A percentile compares a stretch with the other conserved stretches of the same genome.
Conservation (phyloP, 345 rosid genomes). For the Eucalyptus pumila region DNA sequence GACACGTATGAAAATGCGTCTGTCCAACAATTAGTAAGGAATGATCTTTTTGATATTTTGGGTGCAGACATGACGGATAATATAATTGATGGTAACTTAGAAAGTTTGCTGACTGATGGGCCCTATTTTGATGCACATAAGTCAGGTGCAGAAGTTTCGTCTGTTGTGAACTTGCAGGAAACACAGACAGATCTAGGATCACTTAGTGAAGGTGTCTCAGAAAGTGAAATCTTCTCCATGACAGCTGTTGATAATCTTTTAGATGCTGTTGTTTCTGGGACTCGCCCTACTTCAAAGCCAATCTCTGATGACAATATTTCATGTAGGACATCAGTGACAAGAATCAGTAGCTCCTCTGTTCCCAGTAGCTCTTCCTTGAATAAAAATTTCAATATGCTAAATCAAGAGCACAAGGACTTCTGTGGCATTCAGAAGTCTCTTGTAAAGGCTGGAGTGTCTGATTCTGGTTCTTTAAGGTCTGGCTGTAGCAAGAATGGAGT, state of each 20-base stretch:
- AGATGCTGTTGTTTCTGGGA: constrained; percentile 87
- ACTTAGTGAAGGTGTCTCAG: constrained; percentile 15
- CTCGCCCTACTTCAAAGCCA: constrained; percentile 41
- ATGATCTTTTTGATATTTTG: constrained; percentile 64
- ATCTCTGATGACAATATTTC: constrained; percentile 58
- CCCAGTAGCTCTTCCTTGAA: constrained; percentile 26
- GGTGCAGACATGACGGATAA: constrained; percentile 54
- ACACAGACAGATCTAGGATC: constrained; percentile 18
- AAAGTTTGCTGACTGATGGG: constrained; percentile 9
- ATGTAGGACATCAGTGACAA: constrained; percentile 53
- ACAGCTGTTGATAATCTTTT: constrained; percentile 56
- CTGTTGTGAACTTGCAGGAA: constrained; percentile 14
- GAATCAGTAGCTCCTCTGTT: constrained; percentile 41
- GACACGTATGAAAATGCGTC: constrained; percentile 11
- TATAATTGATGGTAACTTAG: constrained; percentile 24
- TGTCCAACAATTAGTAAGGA: constrained; percentile 25
- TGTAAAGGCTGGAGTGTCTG: constrained; percentile 20
- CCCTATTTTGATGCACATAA: constrained; percentile 10
- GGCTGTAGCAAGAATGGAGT: constrained; percentile 25
- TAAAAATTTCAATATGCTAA: constrained; percentile 11
- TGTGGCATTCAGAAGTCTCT: constrained; percentile 14
- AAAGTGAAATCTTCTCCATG: constrained; percentile 6
- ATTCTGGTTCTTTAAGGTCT: constrained; percentile 27
- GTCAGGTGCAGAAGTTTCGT: constrained; percentile 15
- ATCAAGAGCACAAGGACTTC: constrained; percentile 20